phyloP scores from a whole-genome alignment of 345 rosid genomes.

The Rhizophora mangle region DNA sequence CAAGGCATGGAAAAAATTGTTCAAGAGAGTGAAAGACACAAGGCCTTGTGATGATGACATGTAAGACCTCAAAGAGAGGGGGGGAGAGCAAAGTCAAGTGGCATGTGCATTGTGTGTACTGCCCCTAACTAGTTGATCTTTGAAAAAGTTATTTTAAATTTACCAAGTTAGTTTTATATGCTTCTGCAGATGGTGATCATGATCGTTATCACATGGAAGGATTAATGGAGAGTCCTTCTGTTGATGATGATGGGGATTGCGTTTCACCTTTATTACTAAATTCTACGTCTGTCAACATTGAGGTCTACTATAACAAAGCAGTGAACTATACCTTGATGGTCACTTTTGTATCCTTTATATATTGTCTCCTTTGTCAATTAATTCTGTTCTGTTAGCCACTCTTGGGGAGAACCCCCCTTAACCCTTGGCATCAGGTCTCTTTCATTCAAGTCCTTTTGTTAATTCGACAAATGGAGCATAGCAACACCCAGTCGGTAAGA shows the following conservation, averaged over 20 bases:
- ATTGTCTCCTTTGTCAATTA: slow-evolving; percentile 5
- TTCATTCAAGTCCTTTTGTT: slow-evolving; percentile 92
- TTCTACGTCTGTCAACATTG: slow-evolving; percentile 90
- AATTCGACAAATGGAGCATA: slow-evolving; percentile 95
- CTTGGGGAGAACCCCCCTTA: slow-evolving; percentile 48
- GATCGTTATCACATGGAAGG: slow-evolving; percentile 81
- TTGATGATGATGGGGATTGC: slow-evolving; percentile 91
- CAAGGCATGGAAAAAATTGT: too few relatives aligned
- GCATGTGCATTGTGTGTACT: too few relatives aligned
- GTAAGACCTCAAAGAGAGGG: too few relatives aligned
- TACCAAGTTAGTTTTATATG: slow-evolving; percentile 5
- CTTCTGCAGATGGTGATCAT: slow-evolving; percentile 64
- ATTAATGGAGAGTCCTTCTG: slow-evolving; percentile 89
- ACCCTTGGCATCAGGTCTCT: slow-evolving; percentile 60
- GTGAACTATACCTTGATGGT: slow-evolving; percentile 98
- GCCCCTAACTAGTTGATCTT: too few relatives aligned
- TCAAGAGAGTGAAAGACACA: too few relatives aligned
- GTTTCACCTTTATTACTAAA: slow-evolving; percentile 75
- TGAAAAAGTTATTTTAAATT: neutral
- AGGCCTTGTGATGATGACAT: too few relatives aligned
- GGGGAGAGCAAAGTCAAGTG: too few relatives aligned
- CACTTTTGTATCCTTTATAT: slow-evolving; percentile 92
- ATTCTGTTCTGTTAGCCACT: slow-evolving; percentile 7
- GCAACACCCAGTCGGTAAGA: slow-evolving; percentile 95
- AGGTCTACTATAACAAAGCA: slow-evolving; percentile 95